Percentiles rank a stretch among this genome's conserved stretches.
phyloP scores from a whole-genome alignment of 1,139 yeast genomes.

The Taphrina flavorubra region DNA sequence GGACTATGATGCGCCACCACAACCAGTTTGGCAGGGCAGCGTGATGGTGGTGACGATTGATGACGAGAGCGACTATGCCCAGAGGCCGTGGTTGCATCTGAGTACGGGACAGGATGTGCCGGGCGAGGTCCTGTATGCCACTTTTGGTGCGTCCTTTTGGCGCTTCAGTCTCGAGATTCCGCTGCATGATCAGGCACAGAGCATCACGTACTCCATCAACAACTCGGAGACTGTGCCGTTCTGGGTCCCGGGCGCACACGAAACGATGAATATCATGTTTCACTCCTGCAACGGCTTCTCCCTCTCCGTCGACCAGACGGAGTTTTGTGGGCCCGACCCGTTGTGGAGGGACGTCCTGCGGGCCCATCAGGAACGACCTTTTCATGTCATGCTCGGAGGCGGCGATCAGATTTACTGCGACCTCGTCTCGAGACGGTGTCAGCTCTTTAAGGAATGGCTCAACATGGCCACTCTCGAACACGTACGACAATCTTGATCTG shows the following conservation, averaged over 20 bases:
- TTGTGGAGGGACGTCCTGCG: conserved; percentile 84
- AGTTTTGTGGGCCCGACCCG: conserved; percentile 57
- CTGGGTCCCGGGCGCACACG: conserved; percentile 31
- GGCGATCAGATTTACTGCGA: conserved; percentile 96
- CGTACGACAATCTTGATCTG: not conserved
- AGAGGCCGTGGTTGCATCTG: conserved; percentile 62
- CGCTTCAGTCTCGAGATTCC: conserved; percentile 33
- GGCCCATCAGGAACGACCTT: conserved; percentile 65
- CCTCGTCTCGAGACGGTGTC: conserved; percentile 60
- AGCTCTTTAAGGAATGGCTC: conserved; percentile 68
- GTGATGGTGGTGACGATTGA: conserved; percentile 44
- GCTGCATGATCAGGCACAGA: conserved; percentile 27
- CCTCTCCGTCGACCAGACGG: conserved; percentile 68
- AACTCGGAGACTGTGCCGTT: conserved; percentile 24
- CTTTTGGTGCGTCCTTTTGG: conserved; percentile 35
- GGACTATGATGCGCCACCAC: conserved; percentile 11
- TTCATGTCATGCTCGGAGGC: conserved; percentile 96
- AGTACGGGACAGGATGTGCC: conserved; percentile 31
- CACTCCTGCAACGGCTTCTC: conserved; percentile 92
- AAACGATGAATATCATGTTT: conserved; percentile 40
- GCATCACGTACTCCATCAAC: conserved; percentile 30
- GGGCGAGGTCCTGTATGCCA: conserved; percentile 29
- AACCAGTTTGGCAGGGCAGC: conserved; percentile 28
- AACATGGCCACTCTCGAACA: conserved; percentile 50
- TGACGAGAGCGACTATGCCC: conserved; percentile 51